Base-by-base conservation (phyloP, 2,329 filamentous ascomycete genomes). In the Colletotrichum chlorophyti region DNA sequence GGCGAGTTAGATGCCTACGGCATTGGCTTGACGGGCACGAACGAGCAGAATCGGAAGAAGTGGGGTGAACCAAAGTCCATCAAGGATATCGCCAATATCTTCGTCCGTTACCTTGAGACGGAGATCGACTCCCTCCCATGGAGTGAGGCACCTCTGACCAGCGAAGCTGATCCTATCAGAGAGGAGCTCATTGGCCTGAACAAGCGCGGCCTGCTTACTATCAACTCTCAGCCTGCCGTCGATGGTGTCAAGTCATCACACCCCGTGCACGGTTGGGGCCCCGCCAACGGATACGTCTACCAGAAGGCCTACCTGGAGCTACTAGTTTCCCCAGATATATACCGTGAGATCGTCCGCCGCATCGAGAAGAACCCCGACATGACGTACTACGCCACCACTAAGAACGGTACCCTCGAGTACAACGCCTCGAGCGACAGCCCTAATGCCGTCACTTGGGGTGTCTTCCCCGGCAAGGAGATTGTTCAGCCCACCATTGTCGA, bases 401-500 rank as follows among this genome's bases (percentile, higher is more conserved):
- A 91, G 74, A 82, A 83, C 17, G 93, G 94, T 24, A 85, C 89
- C 55, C 81, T 84, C 53, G 88, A 87, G 73, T 95, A 92, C 24
- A 98, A 99, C 69, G 88, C 92, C 2, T 87, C 88, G 8, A 85
- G 87, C 19, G 92, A 96, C 65, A 91, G 92, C 6, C 95, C 95
- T 32, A 99, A 99, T 68, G 95, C 95, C n/a, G 91, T 99, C 46
- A 99, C 95, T 2, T 99, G 95, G 95, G 95, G 95, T 75, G 96
- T 99, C 29, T 99, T 98, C 79, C 94, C 95, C 0, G 95, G 95
- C 58, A 96, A 98, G 74, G 95, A 99, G 75, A 97, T 99, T 70
- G 93, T 99, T n/a, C 95, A 99, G 74, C 95, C 95, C 12, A 99
- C 95, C n/a, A 97, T 99, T 68, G 95, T 99, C 49, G 95, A 99